phyloP scores from a whole-genome alignment of 2,329 filamentous ascomycete species.

The Coleophoma eucalyptorum region DNA sequence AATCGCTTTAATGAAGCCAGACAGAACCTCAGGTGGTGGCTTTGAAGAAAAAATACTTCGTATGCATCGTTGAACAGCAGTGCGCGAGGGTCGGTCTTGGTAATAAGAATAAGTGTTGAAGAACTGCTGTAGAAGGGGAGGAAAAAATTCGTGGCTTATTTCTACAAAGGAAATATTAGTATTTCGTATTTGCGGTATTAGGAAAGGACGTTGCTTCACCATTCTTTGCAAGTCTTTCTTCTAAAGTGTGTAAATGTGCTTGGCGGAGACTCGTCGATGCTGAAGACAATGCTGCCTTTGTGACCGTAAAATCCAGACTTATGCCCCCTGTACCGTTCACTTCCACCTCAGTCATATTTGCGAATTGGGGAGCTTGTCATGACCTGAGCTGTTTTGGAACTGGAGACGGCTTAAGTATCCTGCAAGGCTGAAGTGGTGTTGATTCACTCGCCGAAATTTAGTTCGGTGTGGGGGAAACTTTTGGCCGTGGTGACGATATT shows the following conservation, averaged over 20 bases:
- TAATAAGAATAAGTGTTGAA: slow-evolving; percentile 89
- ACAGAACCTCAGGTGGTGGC: slow-evolving; percentile 53
- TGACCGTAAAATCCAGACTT: slow-evolving; percentile 49
- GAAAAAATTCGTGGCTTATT: slow-evolving; percentile 37
- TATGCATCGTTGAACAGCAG: slow-evolving; percentile 79
- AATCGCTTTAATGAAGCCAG: slow-evolving; percentile 62
- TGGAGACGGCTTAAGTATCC: neutral
- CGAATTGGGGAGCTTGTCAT: slow-evolving; percentile 25
- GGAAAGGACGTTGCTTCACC: slow-evolving; percentile 35
- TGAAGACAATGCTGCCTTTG: slow-evolving; percentile 49
- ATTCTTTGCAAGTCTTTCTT: slow-evolving; percentile 52
- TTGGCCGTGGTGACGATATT: neutral
- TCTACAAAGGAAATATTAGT: slow-evolving; percentile 18
- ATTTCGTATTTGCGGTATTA: slow-evolving; percentile 5
- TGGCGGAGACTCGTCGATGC: slow-evolving; percentile 58
- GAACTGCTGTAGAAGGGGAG: slow-evolving; percentile 63
- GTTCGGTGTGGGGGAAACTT: too few relatives aligned
- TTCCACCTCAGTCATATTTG: slow-evolving; percentile 47
- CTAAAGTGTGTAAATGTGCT: slow-evolving; percentile 48
- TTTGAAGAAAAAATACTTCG: slow-evolving; percentile 57
- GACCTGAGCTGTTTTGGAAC: slow-evolving; percentile 7
- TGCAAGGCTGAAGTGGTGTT: neutral
- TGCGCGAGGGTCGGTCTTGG: slow-evolving; percentile 77
- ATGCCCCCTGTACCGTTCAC: slow-evolving; percentile 37
- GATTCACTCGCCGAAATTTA: neutral